These are phyloP conservation scores for Neospora caninum DNA, from an alignment of 169 alveolate genomes.

Conservation along the genomic window DNA sequence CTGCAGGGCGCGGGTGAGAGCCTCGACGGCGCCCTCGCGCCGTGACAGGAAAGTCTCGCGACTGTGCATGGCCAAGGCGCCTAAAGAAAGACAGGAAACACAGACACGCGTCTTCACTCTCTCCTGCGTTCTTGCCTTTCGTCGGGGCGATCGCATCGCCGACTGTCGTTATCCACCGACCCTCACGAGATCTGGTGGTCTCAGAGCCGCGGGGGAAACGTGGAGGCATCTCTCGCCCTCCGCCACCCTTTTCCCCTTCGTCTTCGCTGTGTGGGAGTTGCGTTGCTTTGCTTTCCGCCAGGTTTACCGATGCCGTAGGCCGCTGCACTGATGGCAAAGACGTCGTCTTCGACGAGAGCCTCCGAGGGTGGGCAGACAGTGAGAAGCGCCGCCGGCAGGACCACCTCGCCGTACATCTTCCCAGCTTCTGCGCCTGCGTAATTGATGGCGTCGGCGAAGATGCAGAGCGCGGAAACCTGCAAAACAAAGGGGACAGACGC, in stretches of 20 bases:
- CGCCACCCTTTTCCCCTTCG: not conserved
- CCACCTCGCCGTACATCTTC: constrained; percentile 33
- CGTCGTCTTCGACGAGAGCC: constrained; percentile 45
- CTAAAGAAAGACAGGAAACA: not conserved
- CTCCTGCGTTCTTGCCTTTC: too few species aligned
- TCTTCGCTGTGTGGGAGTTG: not conserved
- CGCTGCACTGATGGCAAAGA: constrained; percentile 54
- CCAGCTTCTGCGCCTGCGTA: constrained; percentile 55
- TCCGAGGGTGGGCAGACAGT: constrained; percentile 47
- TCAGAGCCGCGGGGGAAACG: too few species aligned
- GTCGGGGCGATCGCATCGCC: too few species aligned
- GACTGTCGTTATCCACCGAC: too few species aligned
- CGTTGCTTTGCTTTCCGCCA: too few species aligned
- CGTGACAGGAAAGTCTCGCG: constrained; percentile 35
- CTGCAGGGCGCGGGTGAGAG: constrained; percentile 46
- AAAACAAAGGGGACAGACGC: not conserved
- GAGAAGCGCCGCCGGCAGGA: constrained; percentile 62
- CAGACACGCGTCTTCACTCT: too few species aligned
- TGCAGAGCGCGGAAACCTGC: constrained; percentile 68
- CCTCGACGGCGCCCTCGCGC: constrained; percentile 37
- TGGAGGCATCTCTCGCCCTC: too few species aligned
- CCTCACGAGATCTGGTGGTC: too few species aligned
- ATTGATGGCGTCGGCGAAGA: constrained; percentile 63
- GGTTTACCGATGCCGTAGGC: constrained; percentile 60
- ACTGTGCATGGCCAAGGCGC: constrained; percentile 53